Evolutionary conservation across 139 green algal genomes (phyloP).

Genomic region (Tetraselmis chui): DNA sequence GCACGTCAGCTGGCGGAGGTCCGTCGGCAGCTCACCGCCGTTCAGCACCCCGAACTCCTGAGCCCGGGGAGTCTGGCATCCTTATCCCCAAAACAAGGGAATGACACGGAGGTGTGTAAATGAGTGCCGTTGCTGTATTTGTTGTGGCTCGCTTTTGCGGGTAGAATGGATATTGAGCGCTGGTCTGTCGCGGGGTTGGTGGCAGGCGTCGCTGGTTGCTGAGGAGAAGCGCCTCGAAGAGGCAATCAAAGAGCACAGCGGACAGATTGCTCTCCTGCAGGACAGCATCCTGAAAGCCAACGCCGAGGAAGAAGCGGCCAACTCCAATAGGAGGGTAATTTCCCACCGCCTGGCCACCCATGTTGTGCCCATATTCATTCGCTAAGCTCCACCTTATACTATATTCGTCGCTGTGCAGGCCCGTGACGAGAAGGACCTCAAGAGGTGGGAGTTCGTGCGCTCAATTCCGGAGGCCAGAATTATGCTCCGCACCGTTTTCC

Average conservation of each 20-base stretch:
- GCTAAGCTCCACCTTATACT: no score
- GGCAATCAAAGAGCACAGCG: slow-evolving; percentile 36
- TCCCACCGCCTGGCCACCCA: no score
- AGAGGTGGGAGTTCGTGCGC: not conserved
- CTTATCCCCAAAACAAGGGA: slow-evolving; percentile 14
- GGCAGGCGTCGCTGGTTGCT: slow-evolving; percentile 29
- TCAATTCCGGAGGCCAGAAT: not conserved
- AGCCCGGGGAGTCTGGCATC: not conserved
- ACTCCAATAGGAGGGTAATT: not conserved
- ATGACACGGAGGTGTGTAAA: no score
- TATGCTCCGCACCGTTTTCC: not conserved
- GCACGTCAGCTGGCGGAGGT: slow-evolving; percentile 45
- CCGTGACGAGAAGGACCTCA: not conserved
- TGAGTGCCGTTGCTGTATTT: no score
- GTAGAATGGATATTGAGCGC: no score
- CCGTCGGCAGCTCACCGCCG: slow-evolving; percentile 46
- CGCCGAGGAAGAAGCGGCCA: slow-evolving; percentile 53
- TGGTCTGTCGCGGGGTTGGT: slow-evolving; percentile 29
- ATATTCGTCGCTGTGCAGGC: no score
- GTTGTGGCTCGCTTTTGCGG: no score
- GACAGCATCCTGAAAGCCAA: slow-evolving; percentile 50
- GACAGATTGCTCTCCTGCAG: slow-evolving; percentile 37
- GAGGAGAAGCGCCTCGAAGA: slow-evolving; percentile 3
- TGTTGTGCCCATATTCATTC: no score
- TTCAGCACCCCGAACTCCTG: slow-evolving; percentile 20